phyloP scores from a whole-genome alignment of 768 basidiomycete species.

The Boletus pseudopeckii region DNA sequence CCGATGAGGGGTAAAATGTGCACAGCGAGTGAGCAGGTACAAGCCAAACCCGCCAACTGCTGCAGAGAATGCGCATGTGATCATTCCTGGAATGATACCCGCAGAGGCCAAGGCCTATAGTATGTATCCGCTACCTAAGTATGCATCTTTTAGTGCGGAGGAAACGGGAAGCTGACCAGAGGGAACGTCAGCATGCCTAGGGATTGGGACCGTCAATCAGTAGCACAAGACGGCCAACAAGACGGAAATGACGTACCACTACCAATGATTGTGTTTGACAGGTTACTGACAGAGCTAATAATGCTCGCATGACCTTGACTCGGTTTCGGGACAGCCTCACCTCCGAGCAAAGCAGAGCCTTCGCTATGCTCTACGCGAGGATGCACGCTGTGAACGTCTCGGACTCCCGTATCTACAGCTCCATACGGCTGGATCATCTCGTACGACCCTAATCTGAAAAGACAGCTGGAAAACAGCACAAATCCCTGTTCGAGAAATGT shows the following conservation, averaged over 20 bases:
- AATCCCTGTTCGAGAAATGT: neutral
- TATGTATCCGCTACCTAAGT: neutral
- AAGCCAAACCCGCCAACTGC: slow-evolving; percentile 77
- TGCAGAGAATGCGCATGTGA: slow-evolving; percentile 85
- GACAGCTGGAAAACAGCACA: neutral
- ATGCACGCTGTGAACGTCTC: slow-evolving; percentile 12
- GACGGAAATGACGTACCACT: slow-evolving; percentile 54
- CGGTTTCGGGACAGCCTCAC: slow-evolving; percentile 25
- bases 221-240: neutral
- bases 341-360: slow-evolving; percentile 57
- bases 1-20: slow-evolving; percentile 69
- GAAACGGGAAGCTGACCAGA: slow-evolving; percentile 44
- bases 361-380: slow-evolving; percentile 39
- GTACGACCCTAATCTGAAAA: slow-evolving; percentile 29
- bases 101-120: slow-evolving; percentile 82
- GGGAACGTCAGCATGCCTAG: slow-evolving; percentile 88
- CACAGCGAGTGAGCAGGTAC: slow-evolving; percentile 84
- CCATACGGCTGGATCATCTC: slow-evolving; percentile 76
- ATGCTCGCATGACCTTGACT: slow-evolving; percentile 69
- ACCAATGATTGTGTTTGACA: slow-evolving; percentile 89
- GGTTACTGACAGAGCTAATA: slow-evolving; percentile 68
- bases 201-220: neutral
- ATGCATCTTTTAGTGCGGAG: neutral
- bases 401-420: slow-evolving; percentile 39
- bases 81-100: slow-evolving; percentile 84